Base-by-base conservation (phyloP, 2,329 filamentous ascomycete genomes). In the Scolecobasidium constrictum region DNA sequence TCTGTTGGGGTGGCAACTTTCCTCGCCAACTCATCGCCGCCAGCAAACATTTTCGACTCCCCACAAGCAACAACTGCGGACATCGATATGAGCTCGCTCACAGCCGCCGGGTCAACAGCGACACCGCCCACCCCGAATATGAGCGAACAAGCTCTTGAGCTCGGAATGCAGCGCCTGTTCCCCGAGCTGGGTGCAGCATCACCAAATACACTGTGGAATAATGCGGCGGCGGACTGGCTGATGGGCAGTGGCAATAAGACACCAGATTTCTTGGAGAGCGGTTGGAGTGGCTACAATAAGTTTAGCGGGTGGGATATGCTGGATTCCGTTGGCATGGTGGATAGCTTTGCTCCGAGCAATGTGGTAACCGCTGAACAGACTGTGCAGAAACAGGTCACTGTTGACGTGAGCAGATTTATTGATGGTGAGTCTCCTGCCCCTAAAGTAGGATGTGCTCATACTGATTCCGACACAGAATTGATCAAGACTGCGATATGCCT, bases 321-420 rank as follows among this genome's bases (percentile, higher is more conserved):
- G 53, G 52, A 9, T 23, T 54, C 37, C 48, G 51, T 43, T 13
- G 54, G 39, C 47, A 45, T 5, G 40, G 46, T 15, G 39, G 40
- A 46, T 35, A 21, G 18, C 15, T 16, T 20, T 21, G 20, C 13
- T 42, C 19, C 28, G 4, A 17, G 28, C 13, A 23, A 21, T 21
- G 46, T 22, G 11, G 19, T 18, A 7, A 26, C 7, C 16, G 15
- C 13, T n/a, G 17, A 13, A n/a, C 20, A 21, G 34, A 53, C 51
- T 43, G 43, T 45, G 37, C 64, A 57, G 52, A 61, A 58, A 49
- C 51, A 49, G 3, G 62, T 64, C 13, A 61, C 62, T 46, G 50
- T 70, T 39, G 66, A 70, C 49, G 60, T 68, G 2, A 50, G 52
- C 16, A 65, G 60, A 46, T 52, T 70, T 17, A 52, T 68, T 38